Percentiles rank a stretch among this genome's conserved stretches.
Conservation (phyloP, 805 yeast genomes). For the Candida awuae region DNA sequence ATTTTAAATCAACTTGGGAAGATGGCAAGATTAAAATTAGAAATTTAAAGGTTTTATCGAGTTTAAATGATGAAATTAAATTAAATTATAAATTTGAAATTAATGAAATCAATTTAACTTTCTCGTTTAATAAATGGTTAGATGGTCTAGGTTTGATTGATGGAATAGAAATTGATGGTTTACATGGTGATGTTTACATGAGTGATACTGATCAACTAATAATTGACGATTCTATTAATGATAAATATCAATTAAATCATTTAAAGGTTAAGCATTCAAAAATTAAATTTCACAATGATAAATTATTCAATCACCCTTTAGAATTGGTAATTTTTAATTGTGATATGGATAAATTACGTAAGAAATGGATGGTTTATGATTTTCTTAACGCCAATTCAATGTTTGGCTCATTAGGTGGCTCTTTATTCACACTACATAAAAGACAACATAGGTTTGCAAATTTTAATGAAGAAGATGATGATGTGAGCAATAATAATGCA, state of each 20-base stretch:
- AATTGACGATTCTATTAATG: constrained; percentile 20
- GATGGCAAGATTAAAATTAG: constrained; percentile 44
- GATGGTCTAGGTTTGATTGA: constrained; percentile 46
- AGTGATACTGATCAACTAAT: constrained; percentile 12
- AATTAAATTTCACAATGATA: constrained; percentile 26
- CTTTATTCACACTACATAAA: constrained; percentile 70
- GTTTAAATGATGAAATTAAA: constrained; percentile 12
- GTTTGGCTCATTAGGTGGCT: constrained; percentile 66
- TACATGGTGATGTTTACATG: constrained; percentile 31
- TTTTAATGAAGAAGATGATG: constrained; percentile 22
- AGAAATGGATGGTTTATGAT: constrained; percentile 53
- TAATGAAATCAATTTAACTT: constrained; percentile 36
- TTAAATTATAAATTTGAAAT: constrained; percentile 31
- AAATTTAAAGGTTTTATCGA: constrained; percentile 28
- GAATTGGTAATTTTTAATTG: constrained; percentile 56
- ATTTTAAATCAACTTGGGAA: constrained; percentile 37
- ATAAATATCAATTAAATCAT: constrained; percentile 32
- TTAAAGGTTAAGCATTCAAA: constrained; percentile 46
- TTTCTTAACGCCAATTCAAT: constrained; percentile 62
- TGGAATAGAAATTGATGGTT: constrained; percentile 41
- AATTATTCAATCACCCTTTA: constrained; percentile 27
- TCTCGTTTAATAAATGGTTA: constrained; percentile 48
- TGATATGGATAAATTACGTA: constrained; percentile 53
- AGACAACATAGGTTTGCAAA: constrained; percentile 52
- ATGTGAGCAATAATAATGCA: neutral